Evolutionary conservation across 805 yeast species (phyloP).

Genomic region (Candida suzukii): DNA sequence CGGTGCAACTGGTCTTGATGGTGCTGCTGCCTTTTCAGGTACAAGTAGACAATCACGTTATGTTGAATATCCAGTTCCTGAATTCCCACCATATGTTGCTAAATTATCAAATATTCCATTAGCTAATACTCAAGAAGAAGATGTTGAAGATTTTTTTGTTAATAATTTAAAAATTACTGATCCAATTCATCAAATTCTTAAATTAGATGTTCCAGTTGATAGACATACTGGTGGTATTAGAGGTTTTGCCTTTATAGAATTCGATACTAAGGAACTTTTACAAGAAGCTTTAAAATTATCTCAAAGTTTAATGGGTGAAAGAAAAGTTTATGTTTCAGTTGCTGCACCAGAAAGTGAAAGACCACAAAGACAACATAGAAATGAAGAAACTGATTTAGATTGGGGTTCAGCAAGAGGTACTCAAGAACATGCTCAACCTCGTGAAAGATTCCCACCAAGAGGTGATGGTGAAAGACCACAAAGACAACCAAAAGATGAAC

Average conservation of each 20-base stretch:
- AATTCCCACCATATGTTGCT: slow-evolving; percentile 88
- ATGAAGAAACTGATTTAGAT: slow-evolving; percentile 41
- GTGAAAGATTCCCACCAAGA: slow-evolving; percentile 5
- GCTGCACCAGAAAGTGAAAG: slow-evolving; percentile 50
- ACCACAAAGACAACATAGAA: slow-evolving; percentile 23
- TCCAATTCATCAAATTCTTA: slow-evolving; percentile 43
- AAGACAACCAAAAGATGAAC: slow-evolving; percentile 33
- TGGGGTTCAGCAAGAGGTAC: slow-evolving; percentile 42
- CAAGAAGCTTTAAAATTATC: slow-evolving; percentile 45
- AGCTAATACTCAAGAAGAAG: slow-evolving; percentile 69
- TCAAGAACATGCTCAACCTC: slow-evolving; percentile 7
- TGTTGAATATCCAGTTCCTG: slow-evolving; percentile 80
- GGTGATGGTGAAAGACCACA: slow-evolving; percentile 24
- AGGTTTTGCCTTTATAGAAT: slow-evolving; percentile 51
- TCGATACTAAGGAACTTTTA: slow-evolving; percentile 35
- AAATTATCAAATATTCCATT: slow-evolving; percentile 80
- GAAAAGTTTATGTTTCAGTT: slow-evolving; percentile 47
- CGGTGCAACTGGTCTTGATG: slow-evolving; percentile 18
- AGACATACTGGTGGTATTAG: slow-evolving; percentile 53
- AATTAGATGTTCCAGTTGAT: slow-evolving; percentile 71
- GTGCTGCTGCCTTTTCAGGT: slow-evolving; percentile 6
- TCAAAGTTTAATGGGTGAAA: slow-evolving; percentile 36
- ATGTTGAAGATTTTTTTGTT: slow-evolving; percentile 53
- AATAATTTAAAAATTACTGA: slow-evolving; percentile 43
- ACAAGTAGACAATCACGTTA: slow-evolving; percentile 14